Base-by-base conservation (phyloP, 441 rosid genomes). In the Theobroma grandiflorum region DNA sequence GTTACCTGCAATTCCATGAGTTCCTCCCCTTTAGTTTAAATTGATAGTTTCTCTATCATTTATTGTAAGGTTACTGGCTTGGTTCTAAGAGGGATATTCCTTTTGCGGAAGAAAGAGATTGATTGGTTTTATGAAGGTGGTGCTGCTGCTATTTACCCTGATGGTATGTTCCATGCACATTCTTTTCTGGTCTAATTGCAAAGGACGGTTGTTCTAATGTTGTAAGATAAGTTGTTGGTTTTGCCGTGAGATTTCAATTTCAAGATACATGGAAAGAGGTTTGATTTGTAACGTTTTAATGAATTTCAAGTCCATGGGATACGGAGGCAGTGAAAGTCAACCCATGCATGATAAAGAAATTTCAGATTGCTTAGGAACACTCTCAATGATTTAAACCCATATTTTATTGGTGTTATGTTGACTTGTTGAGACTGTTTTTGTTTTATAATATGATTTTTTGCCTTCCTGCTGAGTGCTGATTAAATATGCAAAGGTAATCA, bases 81-180 rank as follows among this genome's bases (percentile, higher is more conserved):
- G 88, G 97, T 93, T 45, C 97, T 96, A 43, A 89, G 99, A 84
- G 99, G 99, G 50, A 93, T 96, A 72, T 96, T 96, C 87, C 87
- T 96, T 85, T 79, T 96, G 87, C 91, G 97, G 49, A 94, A 93
- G 88, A 96, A 96, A 86, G 99, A 96, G 91, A 90, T 96, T 77
- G 96, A 92, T 83, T 96, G 99, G 99, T 96, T 96, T 89, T 96
- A 96, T 22, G 93, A 93, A 76, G 98, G 99, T 78, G 98, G 95
- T 84, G 99, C 98, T 81, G 94, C 98, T 84, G 95, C 98, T 82
- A 92, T 96, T 80, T 94, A 52, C 81, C 99, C 99, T 75, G 98
- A 96, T 81, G 99, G 99, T 96, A 92, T 71, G 88, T 22, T 79
- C 40, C 64, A 43, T 67, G 7, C 14, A 26, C 6, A 72, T 82